Conservation (phyloP, 352 stramenopile species). For the Lagenidium sp. region DNA sequence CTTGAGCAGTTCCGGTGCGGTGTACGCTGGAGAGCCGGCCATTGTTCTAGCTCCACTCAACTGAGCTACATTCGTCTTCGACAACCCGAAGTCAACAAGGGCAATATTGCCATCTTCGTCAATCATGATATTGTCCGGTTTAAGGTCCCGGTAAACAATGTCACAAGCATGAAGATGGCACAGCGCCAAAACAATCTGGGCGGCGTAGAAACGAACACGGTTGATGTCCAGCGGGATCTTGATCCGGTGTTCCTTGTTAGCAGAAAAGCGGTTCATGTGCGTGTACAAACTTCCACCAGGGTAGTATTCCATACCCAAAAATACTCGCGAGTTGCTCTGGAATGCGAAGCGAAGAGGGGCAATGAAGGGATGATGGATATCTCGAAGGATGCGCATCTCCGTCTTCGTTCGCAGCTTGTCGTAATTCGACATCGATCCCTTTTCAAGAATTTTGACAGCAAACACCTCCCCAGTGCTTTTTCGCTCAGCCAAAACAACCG, state of each 20-base stretch:
- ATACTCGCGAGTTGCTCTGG: slow-evolving; percentile 72
- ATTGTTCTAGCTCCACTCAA: slow-evolving; percentile 79
- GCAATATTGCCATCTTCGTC: slow-evolving; percentile 91
- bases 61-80: slow-evolving; percentile 88
- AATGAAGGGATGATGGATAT: slow-evolving; percentile 91
- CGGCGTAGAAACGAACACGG: slow-evolving; percentile 86
- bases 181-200: slow-evolving; percentile 89
- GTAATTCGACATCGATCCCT: slow-evolving; percentile 87
- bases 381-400: slow-evolving; percentile 85
- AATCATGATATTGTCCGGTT: slow-evolving; percentile 95
- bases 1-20: slow-evolving; percentile 72
- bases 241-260: slow-evolving; percentile 84
- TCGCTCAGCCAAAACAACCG: slow-evolving; percentile 77
- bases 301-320: slow-evolving; percentile 84
- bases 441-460: slow-evolving; percentile 91
- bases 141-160: slow-evolving; percentile 95
- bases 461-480: slow-evolving; percentile 86
- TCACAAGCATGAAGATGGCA: slow-evolving; percentile 89
- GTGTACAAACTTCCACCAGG: slow-evolving; percentile 81
- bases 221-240: slow-evolving; percentile 75
- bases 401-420: slow-evolving; percentile 91
- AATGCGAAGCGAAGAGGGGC: slow-evolving; percentile 85
- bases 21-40: slow-evolving; percentile 77
- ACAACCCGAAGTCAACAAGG: slow-evolving; percentile 93
- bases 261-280: slow-evolving; percentile 89